Evolutionary conservation across 2,329 filamentous ascomycete genomes (phyloP), one percentile per base, ranked within the genome.

Genomic region (Emmonsiellopsis sp.): DNA sequence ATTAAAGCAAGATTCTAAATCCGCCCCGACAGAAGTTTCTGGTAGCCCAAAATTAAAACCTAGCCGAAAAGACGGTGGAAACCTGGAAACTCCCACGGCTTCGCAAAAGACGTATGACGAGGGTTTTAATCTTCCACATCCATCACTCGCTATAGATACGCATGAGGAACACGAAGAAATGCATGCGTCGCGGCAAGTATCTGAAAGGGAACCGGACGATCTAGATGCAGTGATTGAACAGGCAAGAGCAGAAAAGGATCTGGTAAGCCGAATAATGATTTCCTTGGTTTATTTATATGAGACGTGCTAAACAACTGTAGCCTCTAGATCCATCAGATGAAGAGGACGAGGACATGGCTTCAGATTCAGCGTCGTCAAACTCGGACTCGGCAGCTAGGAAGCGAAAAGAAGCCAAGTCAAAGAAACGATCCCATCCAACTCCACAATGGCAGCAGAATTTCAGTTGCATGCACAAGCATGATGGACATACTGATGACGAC

Each of bases 221-320:
- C 71, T 92, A 7, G 79, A 85, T 34, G 71, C 80, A 37, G 79
- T 81, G 52, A 89, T 93, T 54, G 70, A 78, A 34, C 76, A 85
- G 61, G 75, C 84, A 46, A 81, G 79, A 60, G 74, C 79, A 53
- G 77, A 80, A 34, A 79, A 80, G 55, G 72, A 85, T 54, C 71
- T 89, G 55, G 73, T 75, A 64, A 61, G 66, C 48, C 15, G 35
- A 15, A 30, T 30, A n/a, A 7, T 47, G 5, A 5, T 56, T 13
- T 40, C 34, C 10, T 13, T 38, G 10, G 32, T 35, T 5, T 30
- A 31, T 38, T 30, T n/a, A n/a, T 10, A 20, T 5, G 26, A 15
- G 11, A 31, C 35, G 52, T 44, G 44, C 37, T 46, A 54, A 51
- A 38, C 13, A 7, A 7, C 35, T 46, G 26, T 32, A 65, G 34